These are phyloP conservation scores for Hamamelis virginiana DNA, from an alignment of 164 flowering plant species.

Conservation along the genomic window DNA sequence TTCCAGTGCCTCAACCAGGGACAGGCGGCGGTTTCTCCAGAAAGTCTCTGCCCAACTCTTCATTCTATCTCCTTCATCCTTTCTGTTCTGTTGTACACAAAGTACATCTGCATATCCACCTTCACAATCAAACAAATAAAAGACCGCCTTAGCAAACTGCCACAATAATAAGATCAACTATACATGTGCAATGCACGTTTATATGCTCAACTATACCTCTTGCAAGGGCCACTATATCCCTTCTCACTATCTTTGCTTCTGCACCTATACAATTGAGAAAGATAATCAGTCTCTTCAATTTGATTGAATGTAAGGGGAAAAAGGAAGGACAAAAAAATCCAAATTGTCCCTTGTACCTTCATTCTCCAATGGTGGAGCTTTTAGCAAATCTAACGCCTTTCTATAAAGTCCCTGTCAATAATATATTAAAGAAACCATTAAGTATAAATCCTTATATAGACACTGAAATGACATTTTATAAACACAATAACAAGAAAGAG, in stretches of 20 bases:
- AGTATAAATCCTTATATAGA: background rate
- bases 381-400: conserved; percentile 69
- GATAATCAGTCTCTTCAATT: background rate
- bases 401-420: conserved; percentile 74
- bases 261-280: conserved; percentile 26
- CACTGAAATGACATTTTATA: no score
- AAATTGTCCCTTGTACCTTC: conserved; percentile 41
- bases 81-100: conserved; percentile 72
- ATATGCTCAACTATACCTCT: conserved; percentile 59
- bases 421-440: background rate
- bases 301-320: background rate
- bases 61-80: conserved; percentile 74
- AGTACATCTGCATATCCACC: conserved; percentile 88
- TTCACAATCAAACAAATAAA: conserved; percentile 21
- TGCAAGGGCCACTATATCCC: conserved; percentile 78
- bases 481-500: no score
- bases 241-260: conserved; percentile 31
- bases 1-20: conserved; percentile 77
- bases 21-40: conserved; percentile 75
- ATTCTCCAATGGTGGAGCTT: conserved; percentile 73
- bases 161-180: background rate
- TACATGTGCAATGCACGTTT: background rate
- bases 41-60: conserved; percentile 72
- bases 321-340: background rate
- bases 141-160: background rate